A percentile compares a stretch with the other conserved stretches of the same genome.
Conservation (phyloP, 768 basidiomycete genomes). For the Phylloporus sp. region DNA sequence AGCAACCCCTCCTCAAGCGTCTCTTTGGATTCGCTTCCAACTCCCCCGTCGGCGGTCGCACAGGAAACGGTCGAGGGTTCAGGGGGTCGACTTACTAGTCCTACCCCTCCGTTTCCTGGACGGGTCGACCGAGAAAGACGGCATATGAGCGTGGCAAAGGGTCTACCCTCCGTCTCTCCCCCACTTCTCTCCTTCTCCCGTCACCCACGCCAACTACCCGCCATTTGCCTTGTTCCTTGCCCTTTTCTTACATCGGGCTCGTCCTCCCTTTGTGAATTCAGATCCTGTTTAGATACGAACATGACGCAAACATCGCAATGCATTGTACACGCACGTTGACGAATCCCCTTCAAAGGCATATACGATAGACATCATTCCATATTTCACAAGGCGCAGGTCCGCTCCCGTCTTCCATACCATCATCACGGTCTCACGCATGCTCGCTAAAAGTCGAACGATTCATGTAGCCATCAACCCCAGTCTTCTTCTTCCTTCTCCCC, state of each 20-base stretch:
- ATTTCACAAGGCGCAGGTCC: constrained; percentile 10
- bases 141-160: neutral
- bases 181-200: constrained; percentile 13
- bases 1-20: constrained; percentile 29
- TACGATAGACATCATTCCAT: constrained; percentile 22
- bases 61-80: constrained; percentile 21
- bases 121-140: constrained; percentile 5
- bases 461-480: constrained; percentile 10
- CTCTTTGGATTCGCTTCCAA: constrained; percentile 24
- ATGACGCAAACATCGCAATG: constrained; percentile 24
- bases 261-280: neutral
- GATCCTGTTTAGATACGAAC: constrained; percentile 18
- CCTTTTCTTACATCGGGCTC: constrained; percentile 6
- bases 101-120: neutral
- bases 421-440: constrained; percentile 14
- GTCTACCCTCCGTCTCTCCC: constrained; percentile 1
- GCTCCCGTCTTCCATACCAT: constrained; percentile 1
- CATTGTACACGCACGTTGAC: constrained; percentile 25
- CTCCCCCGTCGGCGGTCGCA: constrained; percentile 23
- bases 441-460: constrained; percentile 15
- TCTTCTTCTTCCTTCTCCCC: neutral
- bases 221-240: constrained; percentile 7
- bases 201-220: neutral
- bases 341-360: constrained; percentile 20
- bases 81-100: constrained; percentile 26